A percentile compares a stretch with the other conserved stretches of the same genome.
Conservation (phyloP, 176 grass and related monocot genomes). For the Echinochloa phyllopogon region DNA sequence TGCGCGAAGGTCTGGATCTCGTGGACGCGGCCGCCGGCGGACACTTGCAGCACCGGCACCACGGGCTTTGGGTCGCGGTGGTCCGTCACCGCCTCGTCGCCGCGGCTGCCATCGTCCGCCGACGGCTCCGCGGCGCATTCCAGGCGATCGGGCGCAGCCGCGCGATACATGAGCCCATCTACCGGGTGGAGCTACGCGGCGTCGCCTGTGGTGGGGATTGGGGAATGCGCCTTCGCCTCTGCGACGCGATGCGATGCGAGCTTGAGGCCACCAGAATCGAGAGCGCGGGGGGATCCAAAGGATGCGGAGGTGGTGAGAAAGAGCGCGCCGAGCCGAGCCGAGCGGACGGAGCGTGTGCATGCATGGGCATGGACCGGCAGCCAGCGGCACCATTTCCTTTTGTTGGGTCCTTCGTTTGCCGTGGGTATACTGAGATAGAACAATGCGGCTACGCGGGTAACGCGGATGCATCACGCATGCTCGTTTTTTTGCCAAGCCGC, state of each 20-base stretch:
- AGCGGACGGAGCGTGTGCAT: slow-evolving; percentile 3
- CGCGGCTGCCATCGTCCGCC: background rate
- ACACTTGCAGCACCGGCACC: slow-evolving; percentile 60
- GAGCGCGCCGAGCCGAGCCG: no score
- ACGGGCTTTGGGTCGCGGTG: background rate
- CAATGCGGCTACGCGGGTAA: background rate
- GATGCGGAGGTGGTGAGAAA: slow-evolving; percentile 31
- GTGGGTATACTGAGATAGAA: no score
- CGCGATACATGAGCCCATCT: slow-evolving; percentile 1
- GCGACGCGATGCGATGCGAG: slow-evolving; percentile 14
- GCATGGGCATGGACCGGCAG: slow-evolving; percentile 16
- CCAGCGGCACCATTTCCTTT: background rate
- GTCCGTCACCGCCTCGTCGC: background rate
- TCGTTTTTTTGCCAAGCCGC: background rate
- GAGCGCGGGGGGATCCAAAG: slow-evolving; percentile 22
- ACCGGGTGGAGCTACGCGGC: slow-evolving; percentile 11
- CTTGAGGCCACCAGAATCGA: slow-evolving; percentile 45
- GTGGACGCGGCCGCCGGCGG: slow-evolving; percentile 52
- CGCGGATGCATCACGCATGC: background rate
- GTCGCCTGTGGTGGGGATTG: background rate
- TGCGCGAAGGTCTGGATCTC: slow-evolving; percentile 80
- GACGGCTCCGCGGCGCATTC: background rate
- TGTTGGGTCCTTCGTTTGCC: background rate
- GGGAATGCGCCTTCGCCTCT: background rate
- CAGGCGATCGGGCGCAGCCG: background rate